phyloP scores from a whole-genome alignment of 495 filamentous ascomycete species.

The Aspergillus haitiensis region DNA sequence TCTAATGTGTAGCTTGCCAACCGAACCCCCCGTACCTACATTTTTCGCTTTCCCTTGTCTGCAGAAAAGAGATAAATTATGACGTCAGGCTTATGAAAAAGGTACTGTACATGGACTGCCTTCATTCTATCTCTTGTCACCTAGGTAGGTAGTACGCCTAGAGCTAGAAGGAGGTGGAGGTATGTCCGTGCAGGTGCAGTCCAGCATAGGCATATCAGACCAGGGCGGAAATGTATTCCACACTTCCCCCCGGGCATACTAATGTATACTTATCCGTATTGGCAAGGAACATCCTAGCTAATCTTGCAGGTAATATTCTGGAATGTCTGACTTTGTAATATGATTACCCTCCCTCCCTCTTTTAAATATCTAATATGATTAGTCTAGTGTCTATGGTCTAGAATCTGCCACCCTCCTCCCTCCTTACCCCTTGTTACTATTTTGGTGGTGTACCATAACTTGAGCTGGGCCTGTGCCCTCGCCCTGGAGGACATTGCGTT shows the following conservation, averaged over 20 bases:
- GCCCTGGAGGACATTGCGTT: not conserved
- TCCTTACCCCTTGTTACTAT: not conserved
- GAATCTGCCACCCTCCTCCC: not conserved
- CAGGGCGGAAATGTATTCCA: constrained; percentile 29
- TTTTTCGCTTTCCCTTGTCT: too few relatives aligned
- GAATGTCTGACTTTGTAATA: constrained; percentile 22
- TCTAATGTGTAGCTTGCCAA: too few relatives aligned
- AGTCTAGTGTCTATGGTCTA: too few relatives aligned
- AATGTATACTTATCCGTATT: constrained; percentile 31
- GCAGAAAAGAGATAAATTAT: not conserved
- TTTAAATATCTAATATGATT: not conserved
- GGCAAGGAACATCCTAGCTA: constrained; percentile 26
- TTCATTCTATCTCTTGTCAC: not conserved
- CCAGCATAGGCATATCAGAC: constrained; percentile 23
- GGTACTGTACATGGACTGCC: not conserved
- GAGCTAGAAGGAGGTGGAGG: not conserved
- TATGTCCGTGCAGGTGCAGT: not conserved
- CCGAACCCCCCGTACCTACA: too few relatives aligned
- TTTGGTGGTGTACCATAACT: not conserved
- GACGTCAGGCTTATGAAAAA: not conserved
- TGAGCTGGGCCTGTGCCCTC: not conserved
- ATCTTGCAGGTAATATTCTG: constrained; percentile 31
- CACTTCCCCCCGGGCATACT: constrained; percentile 42
- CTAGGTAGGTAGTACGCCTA: not conserved
- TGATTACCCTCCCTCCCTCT: not conserved